Conservation (phyloP, 768 basidiomycete genomes). For the Amylocystis lapponica region DNA sequence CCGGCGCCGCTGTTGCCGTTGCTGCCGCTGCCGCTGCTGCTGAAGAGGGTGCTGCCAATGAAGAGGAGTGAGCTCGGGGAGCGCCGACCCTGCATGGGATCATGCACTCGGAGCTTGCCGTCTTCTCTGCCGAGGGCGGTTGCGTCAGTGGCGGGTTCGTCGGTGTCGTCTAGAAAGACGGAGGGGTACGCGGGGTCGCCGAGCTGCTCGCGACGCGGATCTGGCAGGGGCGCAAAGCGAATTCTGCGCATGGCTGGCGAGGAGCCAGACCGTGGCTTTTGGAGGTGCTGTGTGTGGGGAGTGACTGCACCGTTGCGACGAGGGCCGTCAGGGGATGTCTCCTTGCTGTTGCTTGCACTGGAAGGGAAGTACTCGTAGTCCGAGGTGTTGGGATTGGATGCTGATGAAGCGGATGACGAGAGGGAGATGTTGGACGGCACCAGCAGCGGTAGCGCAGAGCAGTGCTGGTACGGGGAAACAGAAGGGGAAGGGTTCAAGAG, state of each 20-base stretch:
- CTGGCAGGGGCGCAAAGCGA: slow-evolving; percentile 83
- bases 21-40: no score
- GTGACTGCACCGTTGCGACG: not conserved
- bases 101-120: not conserved
- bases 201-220: slow-evolving; percentile 52
- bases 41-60: slow-evolving; percentile 14
- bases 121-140: slow-evolving; percentile 10
- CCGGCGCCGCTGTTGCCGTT: no score
- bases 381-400: slow-evolving; percentile 16
- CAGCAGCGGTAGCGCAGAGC: slow-evolving; percentile 17
- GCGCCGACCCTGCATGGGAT: slow-evolving; percentile 20
- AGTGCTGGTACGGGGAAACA: slow-evolving; percentile 18
- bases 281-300: slow-evolving; percentile 2
- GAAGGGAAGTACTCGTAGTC: slow-evolving; percentile 17
- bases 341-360: slow-evolving; percentile 8
- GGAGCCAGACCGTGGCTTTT: slow-evolving; percentile 11
- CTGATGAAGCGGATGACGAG: slow-evolving; percentile 21
- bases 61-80: slow-evolving; percentile 15
- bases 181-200: slow-evolving; percentile 21
- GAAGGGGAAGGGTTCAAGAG: slow-evolving; percentile 26
- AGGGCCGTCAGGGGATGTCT: slow-evolving; percentile 4
- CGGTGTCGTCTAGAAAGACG: slow-evolving; percentile 23
- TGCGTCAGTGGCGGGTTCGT: slow-evolving; percentile 10
- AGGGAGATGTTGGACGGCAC: slow-evolving; percentile 18
- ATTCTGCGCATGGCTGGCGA: slow-evolving; percentile 36